Evolutionary conservation across 192 early-diverging fungal species (phyloP).

Genomic region (Coemansia pectinata): DNA sequence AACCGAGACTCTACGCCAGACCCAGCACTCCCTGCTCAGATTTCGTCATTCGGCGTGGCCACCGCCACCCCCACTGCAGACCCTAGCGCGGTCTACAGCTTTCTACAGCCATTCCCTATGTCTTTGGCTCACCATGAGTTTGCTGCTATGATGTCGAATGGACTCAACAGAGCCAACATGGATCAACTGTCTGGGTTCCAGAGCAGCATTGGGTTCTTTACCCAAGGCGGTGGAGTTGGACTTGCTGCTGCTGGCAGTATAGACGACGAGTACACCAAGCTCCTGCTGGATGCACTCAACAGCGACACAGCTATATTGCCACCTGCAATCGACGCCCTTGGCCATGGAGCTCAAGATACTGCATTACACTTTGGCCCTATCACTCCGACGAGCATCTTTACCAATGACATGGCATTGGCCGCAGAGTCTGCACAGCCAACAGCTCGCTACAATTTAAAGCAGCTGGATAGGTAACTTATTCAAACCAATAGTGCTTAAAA

Average conservation of each 20-base stretch:
- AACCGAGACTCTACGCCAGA: not conserved
- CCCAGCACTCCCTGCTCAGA: not conserved
- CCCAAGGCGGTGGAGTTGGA: not conserved
- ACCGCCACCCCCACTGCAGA: not conserved
- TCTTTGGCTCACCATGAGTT: not conserved
- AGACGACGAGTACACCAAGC: conserved; percentile 6
- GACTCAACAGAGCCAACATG: not conserved
- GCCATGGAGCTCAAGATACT: not conserved
- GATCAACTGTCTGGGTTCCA: not conserved
- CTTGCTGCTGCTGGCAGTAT: not conserved
- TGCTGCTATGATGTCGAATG: not conserved
- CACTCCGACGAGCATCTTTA: not conserved
- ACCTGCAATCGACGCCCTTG: not conserved
- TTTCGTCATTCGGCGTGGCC: not conserved
- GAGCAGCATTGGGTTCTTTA: not conserved
- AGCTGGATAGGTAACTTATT: not conserved
- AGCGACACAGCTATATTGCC: not conserved
- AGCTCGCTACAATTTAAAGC: not conserved
- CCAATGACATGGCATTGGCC: not conserved
- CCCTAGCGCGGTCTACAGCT: not conserved
- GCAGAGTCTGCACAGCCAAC: not conserved
- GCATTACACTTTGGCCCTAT: not conserved
- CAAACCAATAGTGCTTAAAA: not conserved
- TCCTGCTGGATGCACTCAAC: conserved; percentile 13
- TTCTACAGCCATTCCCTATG: not conserved